Conservation (phyloP, 2,329 filamentous ascomycete genomes). For the Chaetomium strumarium region DNA sequence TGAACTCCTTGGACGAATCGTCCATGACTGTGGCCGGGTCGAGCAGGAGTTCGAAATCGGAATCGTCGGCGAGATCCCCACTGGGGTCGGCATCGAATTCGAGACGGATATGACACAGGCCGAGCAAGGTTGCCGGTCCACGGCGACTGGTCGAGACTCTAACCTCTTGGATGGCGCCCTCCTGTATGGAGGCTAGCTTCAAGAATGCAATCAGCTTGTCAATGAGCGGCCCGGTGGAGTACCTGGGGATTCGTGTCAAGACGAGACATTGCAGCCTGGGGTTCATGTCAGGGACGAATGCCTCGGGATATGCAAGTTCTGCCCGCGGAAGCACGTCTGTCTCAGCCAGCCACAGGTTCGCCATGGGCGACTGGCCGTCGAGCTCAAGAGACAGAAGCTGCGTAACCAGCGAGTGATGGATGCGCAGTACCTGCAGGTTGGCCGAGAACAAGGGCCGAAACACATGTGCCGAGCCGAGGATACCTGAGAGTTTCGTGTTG, state of each 20-base stretch:
- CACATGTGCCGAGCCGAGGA: constrained; percentile 41
- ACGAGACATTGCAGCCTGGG: constrained; percentile 48
- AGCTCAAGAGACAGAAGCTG: constrained; percentile 42
- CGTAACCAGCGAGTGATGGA: constrained; percentile 58
- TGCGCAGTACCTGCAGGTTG: constrained; percentile 46
- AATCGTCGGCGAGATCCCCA: constrained; percentile 31
- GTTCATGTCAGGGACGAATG: constrained; percentile 51
- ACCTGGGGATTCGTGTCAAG: constrained; percentile 49
- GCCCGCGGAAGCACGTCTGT: constrained; percentile 38
- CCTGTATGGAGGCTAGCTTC: constrained; percentile 42
- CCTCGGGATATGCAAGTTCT: constrained; percentile 41
- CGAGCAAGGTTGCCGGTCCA: constrained; percentile 40
- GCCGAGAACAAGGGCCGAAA: constrained; percentile 49
- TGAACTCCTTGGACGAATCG: constrained; percentile 35
- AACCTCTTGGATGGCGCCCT: constrained; percentile 37
- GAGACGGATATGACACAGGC: constrained; percentile 48
- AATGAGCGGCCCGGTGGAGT: constrained; percentile 46
- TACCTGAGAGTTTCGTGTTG: constrained; percentile 35
- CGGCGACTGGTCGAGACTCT: constrained; percentile 27
- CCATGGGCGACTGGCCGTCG: constrained; percentile 32
- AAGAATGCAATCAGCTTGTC: constrained; percentile 45
- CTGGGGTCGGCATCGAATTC: constrained; percentile 46
- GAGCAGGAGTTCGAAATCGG: constrained; percentile 30
- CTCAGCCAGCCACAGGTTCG: constrained; percentile 40
- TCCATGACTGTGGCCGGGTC: constrained; percentile 39